Conservation (phyloP, 83 land plant species). For the Picea engelmannii region DNA sequence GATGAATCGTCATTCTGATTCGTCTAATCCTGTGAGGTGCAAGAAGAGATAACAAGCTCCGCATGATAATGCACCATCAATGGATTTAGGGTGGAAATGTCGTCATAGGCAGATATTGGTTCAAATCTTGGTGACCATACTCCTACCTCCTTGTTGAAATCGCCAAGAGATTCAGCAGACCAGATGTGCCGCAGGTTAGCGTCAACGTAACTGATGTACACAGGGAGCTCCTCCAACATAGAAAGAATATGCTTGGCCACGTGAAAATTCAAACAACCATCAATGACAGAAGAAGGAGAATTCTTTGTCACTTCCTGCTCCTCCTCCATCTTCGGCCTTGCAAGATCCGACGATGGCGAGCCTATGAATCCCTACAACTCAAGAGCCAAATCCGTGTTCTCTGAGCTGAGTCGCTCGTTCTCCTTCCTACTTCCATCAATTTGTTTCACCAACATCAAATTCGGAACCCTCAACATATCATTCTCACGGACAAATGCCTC, state of each 20-base stretch:
- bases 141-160: not conserved
- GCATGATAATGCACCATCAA: too few relatives aligned
- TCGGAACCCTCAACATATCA: not conserved
- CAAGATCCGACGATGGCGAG: not conserved
- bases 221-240: slow-evolving; percentile 16
- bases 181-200: slow-evolving; percentile 17
- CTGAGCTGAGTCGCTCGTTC: not conserved
- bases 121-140: too few relatives aligned
- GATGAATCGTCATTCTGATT: too few relatives aligned
- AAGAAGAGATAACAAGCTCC: too few relatives aligned
- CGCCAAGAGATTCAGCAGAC: not conserved
- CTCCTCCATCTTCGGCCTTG: not conserved
- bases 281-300: not conserved
- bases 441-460: not conserved
- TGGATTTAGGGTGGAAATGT: too few relatives aligned
- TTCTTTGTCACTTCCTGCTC: not conserved
- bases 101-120: too few relatives aligned
- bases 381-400: not conserved
- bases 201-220: slow-evolving; percentile 18
- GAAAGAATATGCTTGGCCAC: slow-evolving; percentile 9
- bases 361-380: not conserved
- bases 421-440: not conserved
- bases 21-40: too few relatives aligned
- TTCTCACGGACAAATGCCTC: not conserved
- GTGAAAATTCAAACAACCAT: not conserved